Evolutionary conservation across 75 land plant species (phyloP), one percentile per base, ranked within the genome.

Genomic region (Azolla pinnata): DNA sequence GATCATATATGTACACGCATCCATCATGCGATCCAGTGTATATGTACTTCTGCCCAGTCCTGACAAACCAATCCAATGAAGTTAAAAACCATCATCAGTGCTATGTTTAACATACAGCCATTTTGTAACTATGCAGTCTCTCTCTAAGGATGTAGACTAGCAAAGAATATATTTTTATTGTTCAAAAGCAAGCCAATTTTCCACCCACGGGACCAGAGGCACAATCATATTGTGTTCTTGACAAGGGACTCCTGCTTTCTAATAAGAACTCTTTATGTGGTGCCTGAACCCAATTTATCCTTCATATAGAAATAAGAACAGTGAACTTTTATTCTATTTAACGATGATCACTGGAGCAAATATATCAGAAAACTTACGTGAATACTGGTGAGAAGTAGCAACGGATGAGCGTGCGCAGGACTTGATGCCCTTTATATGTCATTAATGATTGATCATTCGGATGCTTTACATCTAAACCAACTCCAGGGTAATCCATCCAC

Each of bases 41-140:
- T 65, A 92, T 92, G 59, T 85, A 88, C 60, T 77, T 88, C 50
- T 92, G 97, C 18, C 82, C 97, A 8, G 97, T 92, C 80, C 97
- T 88, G 84, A 38, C 7, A 38, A 38, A 8, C 14, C 42, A 38
- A 38, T 14, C 42, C 42, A 38, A 14, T 7, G 14, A 38, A 38
- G 7, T 38, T 14, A 38, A 8, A 7, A 8, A 38, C 12, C 12
- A 38, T 7, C 14, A 38, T 38, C 12, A 38, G 42, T 14, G 7
- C 14, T 38, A 38, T 38, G 42, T 8, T 38, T 8, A 38, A 8
- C 42, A 38, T 38, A 38, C 14, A 38, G 42, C 12, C 42, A 8
- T n/a, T 38, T 7, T 14, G 42, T 7, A 7, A 38, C 42, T 38
- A 38, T 8, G 12, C 14, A 8, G 42, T 38, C 12, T 8, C 12